phyloP scores from a whole-genome alignment of 371 early-diverging fungal genomes.

The Cokeromyces recurvatus region DNA sequence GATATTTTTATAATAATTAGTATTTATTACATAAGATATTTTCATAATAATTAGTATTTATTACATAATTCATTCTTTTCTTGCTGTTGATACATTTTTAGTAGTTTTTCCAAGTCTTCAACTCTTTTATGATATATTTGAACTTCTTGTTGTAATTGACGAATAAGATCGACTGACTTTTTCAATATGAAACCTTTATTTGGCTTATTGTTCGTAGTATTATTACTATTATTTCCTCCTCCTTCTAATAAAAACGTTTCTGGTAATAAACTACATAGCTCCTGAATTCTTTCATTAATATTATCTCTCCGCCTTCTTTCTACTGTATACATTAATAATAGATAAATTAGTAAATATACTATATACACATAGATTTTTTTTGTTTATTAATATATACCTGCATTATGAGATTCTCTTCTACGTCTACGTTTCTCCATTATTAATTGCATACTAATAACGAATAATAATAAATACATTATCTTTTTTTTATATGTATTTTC shows the following conservation, averaged over 20 bases:
- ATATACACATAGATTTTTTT: too few species aligned
- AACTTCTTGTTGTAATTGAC: conserved; percentile 61
- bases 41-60: too few species aligned
- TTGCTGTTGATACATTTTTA: conserved; percentile 17
- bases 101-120: conserved; percentile 60
- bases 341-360: too few species aligned
- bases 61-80: too few species aligned
- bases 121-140: conserved; percentile 55
- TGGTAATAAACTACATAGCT: conserved; percentile 81
- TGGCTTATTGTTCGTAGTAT: conserved; percentile 68
- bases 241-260: conserved; percentile 51
- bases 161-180: conserved; percentile 87
- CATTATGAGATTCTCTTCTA: conserved; percentile 94
- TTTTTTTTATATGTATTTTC: not conserved
- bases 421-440: conserved; percentile 82
- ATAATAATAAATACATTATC: not conserved
- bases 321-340: conserved; percentile 44
- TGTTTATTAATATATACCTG: conserved; percentile 49
- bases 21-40: too few species aligned
- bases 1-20: too few species aligned
- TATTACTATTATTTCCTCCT: too few species aligned
- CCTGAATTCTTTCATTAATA: conserved; percentile 96
- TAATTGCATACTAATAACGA: conserved; percentile 27
- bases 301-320: conserved; percentile 93
- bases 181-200: conserved; percentile 83